Percentiles rank a stretch among this genome's conserved stretches.
Conservation (phyloP, 2,329 filamentous ascomycete genomes). For the Apiospora hydei region DNA sequence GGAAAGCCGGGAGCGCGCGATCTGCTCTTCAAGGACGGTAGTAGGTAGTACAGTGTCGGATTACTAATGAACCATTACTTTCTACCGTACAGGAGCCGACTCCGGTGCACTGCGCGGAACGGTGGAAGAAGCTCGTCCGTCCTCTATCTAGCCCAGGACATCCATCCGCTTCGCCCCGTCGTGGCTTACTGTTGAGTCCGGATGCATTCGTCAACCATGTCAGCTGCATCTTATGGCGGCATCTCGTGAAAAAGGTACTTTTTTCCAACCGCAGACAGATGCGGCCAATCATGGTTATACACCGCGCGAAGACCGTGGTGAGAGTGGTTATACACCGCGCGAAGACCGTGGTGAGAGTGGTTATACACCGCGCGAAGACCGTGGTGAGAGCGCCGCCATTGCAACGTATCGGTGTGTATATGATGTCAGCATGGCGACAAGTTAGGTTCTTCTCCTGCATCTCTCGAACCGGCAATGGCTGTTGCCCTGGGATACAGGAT, state of each 20-base stretch:
- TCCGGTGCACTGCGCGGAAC: constrained; percentile 1
- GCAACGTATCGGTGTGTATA: neutral
- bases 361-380: neutral
- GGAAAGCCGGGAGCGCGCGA: neutral
- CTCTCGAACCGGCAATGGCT: neutral
- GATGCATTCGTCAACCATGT: neutral
- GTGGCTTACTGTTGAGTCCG: too few species aligned
- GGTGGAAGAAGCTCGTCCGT: neutral
- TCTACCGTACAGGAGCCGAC: neutral
- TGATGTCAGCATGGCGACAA: neutral
- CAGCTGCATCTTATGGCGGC: neutral
- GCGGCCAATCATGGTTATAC: neutral
- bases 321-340: neutral
- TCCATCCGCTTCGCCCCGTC: neutral
- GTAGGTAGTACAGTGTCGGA: neutral
- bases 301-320: neutral
- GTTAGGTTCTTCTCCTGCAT: neutral
- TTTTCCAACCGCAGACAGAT: neutral
- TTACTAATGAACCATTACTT: neutral
- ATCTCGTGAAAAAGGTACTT: neutral
- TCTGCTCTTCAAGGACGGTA: too few species aligned
- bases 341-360: neutral
- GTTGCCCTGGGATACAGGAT: neutral
- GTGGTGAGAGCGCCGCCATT: neutral
- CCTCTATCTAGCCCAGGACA: too few species aligned